Percentiles rank a stretch among this genome's conserved stretches.
These are phyloP conservation scores for Aspergillus chevalieri DNA, from an alignment of 2,329 filamentous ascomycete genomes.

Conservation along the genomic window DNA sequence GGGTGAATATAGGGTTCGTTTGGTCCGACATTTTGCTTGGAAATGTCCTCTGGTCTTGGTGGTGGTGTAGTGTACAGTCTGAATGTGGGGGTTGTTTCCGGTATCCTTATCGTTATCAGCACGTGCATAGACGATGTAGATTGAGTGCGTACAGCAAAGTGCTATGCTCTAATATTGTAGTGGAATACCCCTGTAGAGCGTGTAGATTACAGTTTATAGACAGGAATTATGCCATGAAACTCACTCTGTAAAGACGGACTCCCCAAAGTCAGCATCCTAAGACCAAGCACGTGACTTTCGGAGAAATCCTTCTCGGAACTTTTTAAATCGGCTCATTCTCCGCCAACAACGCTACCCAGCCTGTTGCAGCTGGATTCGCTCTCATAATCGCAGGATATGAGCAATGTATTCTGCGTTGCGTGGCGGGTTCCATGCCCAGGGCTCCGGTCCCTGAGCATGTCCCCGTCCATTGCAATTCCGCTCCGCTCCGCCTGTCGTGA, in stretches of 20 bases:
- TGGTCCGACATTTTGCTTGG: conserved; percentile 43
- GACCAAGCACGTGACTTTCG: neutral
- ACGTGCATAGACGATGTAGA: conserved; percentile 7
- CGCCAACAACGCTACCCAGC: neutral
- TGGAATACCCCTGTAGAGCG: no score
- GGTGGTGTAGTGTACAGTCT: neutral
- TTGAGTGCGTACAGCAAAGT: neutral
- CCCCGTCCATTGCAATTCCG: conserved; percentile 12
- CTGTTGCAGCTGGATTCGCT: neutral
- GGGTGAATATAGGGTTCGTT: conserved; percentile 41
- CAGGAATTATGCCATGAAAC: no score
- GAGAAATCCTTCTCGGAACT: neutral
- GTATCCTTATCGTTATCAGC: conserved; percentile 11
- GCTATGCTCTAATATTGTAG: no score
- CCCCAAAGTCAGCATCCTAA: no score
- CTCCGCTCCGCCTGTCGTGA: conserved; percentile 15
- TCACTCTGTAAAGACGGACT: no score
- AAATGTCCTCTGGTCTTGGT: neutral
- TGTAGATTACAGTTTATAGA: no score
- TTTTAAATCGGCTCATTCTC: neutral
- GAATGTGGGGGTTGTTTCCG: neutral
- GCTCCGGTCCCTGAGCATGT: conserved; percentile 21
- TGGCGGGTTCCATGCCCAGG: conserved; percentile 37
- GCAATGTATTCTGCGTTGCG: conserved; percentile 36
- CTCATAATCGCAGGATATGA: conserved; percentile 31